phyloP scores from a whole-genome alignment of 805 yeast species.

The Candida ponderosae region DNA sequence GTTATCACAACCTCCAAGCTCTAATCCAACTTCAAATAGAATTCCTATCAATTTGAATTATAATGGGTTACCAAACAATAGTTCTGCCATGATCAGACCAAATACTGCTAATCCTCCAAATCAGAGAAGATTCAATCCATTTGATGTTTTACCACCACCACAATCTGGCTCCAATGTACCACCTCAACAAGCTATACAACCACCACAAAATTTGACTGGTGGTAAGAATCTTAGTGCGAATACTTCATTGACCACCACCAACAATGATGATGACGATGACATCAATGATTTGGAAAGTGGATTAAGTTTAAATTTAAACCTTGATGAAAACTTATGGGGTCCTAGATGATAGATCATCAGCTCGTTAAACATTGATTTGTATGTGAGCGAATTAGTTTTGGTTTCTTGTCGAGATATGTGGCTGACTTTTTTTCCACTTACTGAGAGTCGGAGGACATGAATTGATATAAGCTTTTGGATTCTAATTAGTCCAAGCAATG shows the following conservation, averaged over 20 bases:
- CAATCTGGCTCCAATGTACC: slow-evolving; percentile 8
- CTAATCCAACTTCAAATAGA: slow-evolving; percentile 7
- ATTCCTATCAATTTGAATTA: slow-evolving; percentile 19
- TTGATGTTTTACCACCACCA: slow-evolving; percentile 15
- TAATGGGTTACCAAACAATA: slow-evolving; percentile 7
- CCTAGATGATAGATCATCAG: too few species aligned
- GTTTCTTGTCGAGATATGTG: too few species aligned
- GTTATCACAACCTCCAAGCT: slow-evolving; percentile 8
- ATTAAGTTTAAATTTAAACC: background rate
- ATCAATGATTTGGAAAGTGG: background rate
- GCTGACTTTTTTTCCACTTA: too few species aligned
- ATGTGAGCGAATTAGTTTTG: too few species aligned
- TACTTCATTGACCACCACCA: slow-evolving; percentile 5
- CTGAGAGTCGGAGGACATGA: too few species aligned
- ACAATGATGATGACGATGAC: background rate
- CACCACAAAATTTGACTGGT: slow-evolving; percentile 2
- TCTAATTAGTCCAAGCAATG: too few species aligned
- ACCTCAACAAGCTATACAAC: slow-evolving; percentile 10
- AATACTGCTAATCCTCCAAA: slow-evolving; percentile 23
- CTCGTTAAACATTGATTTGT: too few species aligned
- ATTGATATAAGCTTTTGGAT: too few species aligned
- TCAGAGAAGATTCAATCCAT: slow-evolving; percentile 18
- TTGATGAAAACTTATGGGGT: background rate
- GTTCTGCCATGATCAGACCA: slow-evolving; percentile 10
- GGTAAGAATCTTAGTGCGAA: slow-evolving; percentile 10